Evolutionary conservation across 2,329 filamentous ascomycete species (phyloP).

Genomic region (Diaporthe sp.): DNA sequence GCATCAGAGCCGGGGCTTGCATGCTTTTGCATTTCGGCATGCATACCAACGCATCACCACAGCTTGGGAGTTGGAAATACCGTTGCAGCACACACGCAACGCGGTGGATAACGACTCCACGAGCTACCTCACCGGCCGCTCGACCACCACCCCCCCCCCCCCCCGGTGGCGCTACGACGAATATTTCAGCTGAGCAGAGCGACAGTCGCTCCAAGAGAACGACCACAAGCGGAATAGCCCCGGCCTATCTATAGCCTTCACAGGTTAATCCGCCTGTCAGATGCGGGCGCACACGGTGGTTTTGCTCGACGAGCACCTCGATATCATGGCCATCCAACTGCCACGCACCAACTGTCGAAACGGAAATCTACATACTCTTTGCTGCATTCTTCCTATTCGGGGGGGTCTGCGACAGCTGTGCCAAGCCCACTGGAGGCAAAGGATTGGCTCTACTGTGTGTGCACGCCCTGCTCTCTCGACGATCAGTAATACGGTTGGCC

Average conservation of each 20-base stretch:
- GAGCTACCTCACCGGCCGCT: conserved; percentile 11
- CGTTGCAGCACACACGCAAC: conserved; percentile 34
- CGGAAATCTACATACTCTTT: not conserved
- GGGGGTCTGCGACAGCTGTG: conserved; percentile 1
- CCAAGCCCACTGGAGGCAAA: not conserved
- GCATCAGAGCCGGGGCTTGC: conserved; percentile 28
- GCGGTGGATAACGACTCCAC: conserved; percentile 19
- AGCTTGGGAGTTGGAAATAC: conserved; percentile 27
- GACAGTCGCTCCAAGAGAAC: conserved; percentile 12
- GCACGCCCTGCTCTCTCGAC: conserved; percentile 4
- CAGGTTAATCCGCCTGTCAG: conserved; percentile 26
- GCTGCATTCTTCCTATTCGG: conserved; percentile 3
- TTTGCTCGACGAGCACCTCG: not conserved
- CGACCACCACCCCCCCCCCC: not conserved
- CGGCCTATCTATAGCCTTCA: conserved; percentile 34
- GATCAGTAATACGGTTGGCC: conserved; percentile 7
- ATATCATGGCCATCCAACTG: not conserved
- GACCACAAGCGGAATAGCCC: conserved; percentile 27
- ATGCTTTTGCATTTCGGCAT: conserved; percentile 28
- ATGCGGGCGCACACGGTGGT: not conserved
- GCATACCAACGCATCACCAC: conserved; percentile 34
- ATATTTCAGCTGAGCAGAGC: conserved; percentile 29
- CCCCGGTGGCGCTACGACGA: conserved; percentile 11
- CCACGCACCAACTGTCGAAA: not conserved
- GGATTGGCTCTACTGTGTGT: not conserved